Base-by-base conservation (phyloP, 2,329 filamentous ascomycete species). In the Neophaeococcomyces aloes region DNA sequence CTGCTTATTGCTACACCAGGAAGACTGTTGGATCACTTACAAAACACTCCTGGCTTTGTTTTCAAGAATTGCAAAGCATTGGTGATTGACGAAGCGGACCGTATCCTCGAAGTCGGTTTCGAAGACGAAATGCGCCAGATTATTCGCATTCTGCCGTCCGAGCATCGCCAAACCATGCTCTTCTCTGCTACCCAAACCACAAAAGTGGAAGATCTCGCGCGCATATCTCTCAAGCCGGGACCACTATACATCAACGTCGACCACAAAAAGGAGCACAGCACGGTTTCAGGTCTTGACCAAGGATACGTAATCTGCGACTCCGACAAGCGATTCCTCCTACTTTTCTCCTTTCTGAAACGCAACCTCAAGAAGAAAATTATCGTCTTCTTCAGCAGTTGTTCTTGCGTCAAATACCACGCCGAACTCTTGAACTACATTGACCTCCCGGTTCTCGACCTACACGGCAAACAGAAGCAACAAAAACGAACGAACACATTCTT, bases 401-500 rank as follows among this genome's bases (percentile, higher is more conserved):
- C 86, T 59, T 93, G 83, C 53, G 89, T 96, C 57, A 94, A 94
- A 63, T 98, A 96, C 67, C 87, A 94, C 65, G 79, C 85, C 19
- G 88, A 96, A 63, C 77, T 98, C 21, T 78, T 98, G 54, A 96
- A 96, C 69, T 96, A 94, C 68, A 95, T 96, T 57, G 91, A 96
- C 63, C 75, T 95, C 31, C 87, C 84, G 4, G 85, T 93, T 2
- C 74, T 94, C 33, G 83, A 86, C 55, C 72, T 94, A 6, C 86
- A 93, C 63, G 91, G 87, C 54, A 95, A 98, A 68, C 86, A 94
- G 67, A 98, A 98, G 67, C 91, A 98, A 66, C 87, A 95, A 66
- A 94, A 94, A 65, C 84, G 91, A n/a, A 98, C 91, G 18, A 94
- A 93, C 61, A 94, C 87, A 1, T 98, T 98, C 64, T 98, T 96